Conservation (phyloP, 2,329 filamentous ascomycete species). For the Proliferodiscus dingleyae region DNA sequence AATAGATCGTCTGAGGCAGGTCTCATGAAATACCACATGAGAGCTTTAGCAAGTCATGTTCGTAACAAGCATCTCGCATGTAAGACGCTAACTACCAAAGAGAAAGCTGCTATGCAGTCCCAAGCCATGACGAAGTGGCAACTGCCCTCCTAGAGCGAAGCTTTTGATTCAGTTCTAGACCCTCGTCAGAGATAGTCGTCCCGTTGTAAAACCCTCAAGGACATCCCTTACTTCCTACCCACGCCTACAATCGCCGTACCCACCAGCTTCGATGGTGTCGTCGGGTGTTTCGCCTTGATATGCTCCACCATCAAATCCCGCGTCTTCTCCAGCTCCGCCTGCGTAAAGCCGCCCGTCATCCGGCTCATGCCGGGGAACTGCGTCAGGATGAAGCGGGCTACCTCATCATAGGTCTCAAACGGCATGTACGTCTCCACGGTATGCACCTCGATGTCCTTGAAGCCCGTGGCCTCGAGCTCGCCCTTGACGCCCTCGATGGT, state of each 20-base stretch:
- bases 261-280: not conserved
- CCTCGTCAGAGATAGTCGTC: too few relatives aligned
- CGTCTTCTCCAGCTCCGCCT: not conserved
- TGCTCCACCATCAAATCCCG: constrained; percentile 2
- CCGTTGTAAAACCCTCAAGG: too few relatives aligned
- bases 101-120: too few relatives aligned
- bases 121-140: too few relatives aligned
- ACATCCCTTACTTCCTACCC: constrained; percentile 4
- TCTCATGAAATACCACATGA: too few relatives aligned
- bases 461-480: constrained; percentile 5
- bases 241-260: constrained; percentile 7
- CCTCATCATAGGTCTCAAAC: constrained; percentile 2
- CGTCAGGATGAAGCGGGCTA: constrained; percentile 1
- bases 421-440: constrained; percentile 6
- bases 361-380: constrained; percentile 2
- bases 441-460: constrained; percentile 4
- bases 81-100: too few relatives aligned
- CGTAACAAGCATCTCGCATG: too few relatives aligned
- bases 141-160: too few relatives aligned
- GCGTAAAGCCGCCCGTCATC: constrained; percentile 2
- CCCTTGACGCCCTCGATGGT: constrained; percentile 3
- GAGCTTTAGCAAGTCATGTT: too few relatives aligned
- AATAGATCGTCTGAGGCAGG: too few relatives aligned
- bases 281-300: constrained; percentile 1
- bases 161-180: too few relatives aligned